Evolutionary conservation across 164 flowering plant genomes (phyloP).

Genomic region (Magnolia kwangsiensis): DNA sequence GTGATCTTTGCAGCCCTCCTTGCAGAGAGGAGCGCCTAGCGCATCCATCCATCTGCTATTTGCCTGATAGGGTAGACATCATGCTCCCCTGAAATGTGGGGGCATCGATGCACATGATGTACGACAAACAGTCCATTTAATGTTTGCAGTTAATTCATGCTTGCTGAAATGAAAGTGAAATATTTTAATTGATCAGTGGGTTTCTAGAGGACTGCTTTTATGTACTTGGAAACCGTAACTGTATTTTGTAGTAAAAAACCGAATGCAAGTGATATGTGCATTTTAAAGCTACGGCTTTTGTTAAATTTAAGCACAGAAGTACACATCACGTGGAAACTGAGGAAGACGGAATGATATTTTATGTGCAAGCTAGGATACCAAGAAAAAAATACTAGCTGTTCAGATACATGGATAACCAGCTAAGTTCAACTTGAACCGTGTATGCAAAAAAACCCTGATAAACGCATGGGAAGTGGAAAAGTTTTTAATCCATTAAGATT

Average conservation of each 20-base stretch:
- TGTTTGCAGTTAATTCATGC: not conserved
- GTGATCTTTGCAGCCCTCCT: not conserved
- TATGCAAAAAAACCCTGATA: too few relatives aligned
- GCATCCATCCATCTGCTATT: not conserved
- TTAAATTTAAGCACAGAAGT: too few relatives aligned
- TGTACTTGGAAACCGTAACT: not conserved
- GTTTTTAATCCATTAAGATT: too few relatives aligned
- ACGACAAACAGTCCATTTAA: not conserved
- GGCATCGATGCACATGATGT: not conserved
- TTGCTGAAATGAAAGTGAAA: not conserved
- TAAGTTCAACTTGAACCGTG: too few relatives aligned
- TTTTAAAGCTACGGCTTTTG: too few relatives aligned
- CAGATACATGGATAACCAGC: too few relatives aligned
- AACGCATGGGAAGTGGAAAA: too few relatives aligned
- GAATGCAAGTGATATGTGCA: not conserved
- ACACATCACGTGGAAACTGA: too few relatives aligned
- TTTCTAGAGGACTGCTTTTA: not conserved
- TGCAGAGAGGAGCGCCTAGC: not conserved
- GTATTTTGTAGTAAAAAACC: not conserved
- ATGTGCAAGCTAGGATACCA: too few relatives aligned
- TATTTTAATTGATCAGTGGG: too few relatives aligned
- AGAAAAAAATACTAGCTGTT: too few relatives aligned
- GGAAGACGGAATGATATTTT: too few relatives aligned
- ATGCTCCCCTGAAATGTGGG: not conserved
- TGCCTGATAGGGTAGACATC: not conserved